Base-by-base conservation (phyloP, 176 grass and related monocot genomes). In the Hyparrhenia diplandra region DNA sequence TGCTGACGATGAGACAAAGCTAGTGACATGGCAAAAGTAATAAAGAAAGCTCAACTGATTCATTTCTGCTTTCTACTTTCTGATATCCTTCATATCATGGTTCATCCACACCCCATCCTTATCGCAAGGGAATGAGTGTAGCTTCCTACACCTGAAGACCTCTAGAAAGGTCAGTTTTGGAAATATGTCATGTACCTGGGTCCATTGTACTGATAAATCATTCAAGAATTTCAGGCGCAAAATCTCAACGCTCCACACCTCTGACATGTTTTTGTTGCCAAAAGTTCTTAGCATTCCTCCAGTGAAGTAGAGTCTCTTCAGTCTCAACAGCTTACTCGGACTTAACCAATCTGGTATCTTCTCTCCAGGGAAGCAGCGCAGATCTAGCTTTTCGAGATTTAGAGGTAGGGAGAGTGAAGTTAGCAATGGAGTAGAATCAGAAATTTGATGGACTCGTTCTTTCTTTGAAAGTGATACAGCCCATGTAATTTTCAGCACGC, bases 281-380 rank as follows among this genome's bases (percentile, higher is more conserved):
- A 93, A 79, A 39, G 20, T 81, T 16, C 10, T 42, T 10, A 97
- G 80, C 79, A 84, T 85, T 57, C 93, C 93, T 81, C 93, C 93
- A 9, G 88, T 85, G 29, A 97, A 83, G 51, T 97, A 93, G 73
- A 97, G 71, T 36, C 55, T 91, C 63, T 85, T 89, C 45, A 97
- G 45, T 32, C 28, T 40, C 13, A 3, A 7, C 27, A 97, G 71
- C 73, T 79, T 82, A 62, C 20, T 34, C 0, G 84, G 88, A 20
- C 20, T 79, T 14, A 93, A 84, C 91, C 91, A 97, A 5, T 35
- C 14, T 14, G 84, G 94, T 4, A 85, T 64, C 63, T 74, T 62
- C n/a, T 64, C 46, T 31, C 64, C 85, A 69, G 84, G 81, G 51
- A 91, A 90, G 81, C 88, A 93, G 32, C 86, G 58, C 11, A 93